Evolutionary conservation across 495 filamentous ascomycete species (phyloP).

Genomic region (Penicillium manginii): DNA sequence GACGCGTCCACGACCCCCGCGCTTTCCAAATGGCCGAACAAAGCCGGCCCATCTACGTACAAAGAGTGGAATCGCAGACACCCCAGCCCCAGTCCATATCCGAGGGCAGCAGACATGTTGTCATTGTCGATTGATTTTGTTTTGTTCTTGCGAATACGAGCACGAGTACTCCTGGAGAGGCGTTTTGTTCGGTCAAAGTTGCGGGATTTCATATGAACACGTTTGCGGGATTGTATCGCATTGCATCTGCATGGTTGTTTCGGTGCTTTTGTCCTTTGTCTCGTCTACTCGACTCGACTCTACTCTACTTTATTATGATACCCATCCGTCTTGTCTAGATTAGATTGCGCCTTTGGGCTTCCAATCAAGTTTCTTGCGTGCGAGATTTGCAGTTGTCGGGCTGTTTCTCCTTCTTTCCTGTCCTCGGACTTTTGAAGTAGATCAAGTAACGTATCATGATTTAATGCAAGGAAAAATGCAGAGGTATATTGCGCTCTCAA

Average conservation of each 20-base stretch:
- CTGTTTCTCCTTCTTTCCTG: no score
- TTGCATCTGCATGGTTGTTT: conserved; percentile 10
- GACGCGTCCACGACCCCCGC: conserved; percentile 18
- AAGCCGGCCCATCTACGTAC: conserved; percentile 33
- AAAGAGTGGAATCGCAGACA: conserved; percentile 27
- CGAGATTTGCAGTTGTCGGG: no score
- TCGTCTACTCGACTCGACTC: no score
- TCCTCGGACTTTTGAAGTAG: no score
- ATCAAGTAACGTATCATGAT: no score
- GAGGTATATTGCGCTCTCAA: no score
- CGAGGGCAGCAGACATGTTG: conserved; percentile 30
- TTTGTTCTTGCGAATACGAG: no score
- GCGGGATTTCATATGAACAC: no score
- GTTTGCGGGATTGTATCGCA: not conserved
- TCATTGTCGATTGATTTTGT: conserved; percentile 41
- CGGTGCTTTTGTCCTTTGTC: no score
- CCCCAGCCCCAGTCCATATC: conserved; percentile 17
- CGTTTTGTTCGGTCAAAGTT: conserved; percentile 12
- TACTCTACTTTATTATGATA: conserved; percentile 36
- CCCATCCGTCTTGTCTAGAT: conserved; percentile 33
- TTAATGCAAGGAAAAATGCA: no score
- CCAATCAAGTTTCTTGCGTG: not conserved
- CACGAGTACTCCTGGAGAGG: not conserved
- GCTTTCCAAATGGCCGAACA: conserved; percentile 27
- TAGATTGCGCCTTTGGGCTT: conserved; percentile 8